Conservation (phyloP, 1,284 basidiomycete species). For the Xanthoconium separans region DNA sequence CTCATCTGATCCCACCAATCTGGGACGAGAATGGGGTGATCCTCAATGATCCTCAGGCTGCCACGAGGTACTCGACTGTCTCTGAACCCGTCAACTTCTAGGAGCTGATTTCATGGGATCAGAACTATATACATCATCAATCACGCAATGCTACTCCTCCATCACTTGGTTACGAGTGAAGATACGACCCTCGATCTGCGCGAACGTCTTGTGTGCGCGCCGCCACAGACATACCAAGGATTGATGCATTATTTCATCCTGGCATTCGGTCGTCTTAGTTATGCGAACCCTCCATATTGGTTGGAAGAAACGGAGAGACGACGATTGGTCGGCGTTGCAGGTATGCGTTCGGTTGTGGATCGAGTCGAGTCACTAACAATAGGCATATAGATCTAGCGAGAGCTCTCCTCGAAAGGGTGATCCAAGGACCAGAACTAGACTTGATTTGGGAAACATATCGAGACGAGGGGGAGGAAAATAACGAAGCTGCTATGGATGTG, state of each 20-base stretch:
- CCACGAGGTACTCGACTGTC: constrained; percentile 37
- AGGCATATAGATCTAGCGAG: constrained; percentile 55
- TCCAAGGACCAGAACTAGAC: constrained; percentile 76
- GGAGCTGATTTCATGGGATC: constrained; percentile 4
- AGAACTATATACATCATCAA: constrained; percentile 53
- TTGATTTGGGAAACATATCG: constrained; percentile 69
- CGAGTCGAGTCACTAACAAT: constrained; percentile 17
- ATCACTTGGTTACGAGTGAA: constrained; percentile 54
- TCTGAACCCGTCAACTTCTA: background rate
- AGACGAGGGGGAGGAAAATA: constrained; percentile 43
- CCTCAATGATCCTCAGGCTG: constrained; percentile 36
- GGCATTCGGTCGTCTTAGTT: constrained; percentile 72
- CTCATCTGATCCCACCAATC: constrained; percentile 49
- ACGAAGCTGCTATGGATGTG: constrained; percentile 53
- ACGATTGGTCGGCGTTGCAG: constrained; percentile 50
- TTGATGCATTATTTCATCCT: constrained; percentile 77
- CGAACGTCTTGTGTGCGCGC: constrained; percentile 52
- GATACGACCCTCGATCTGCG: constrained; percentile 49
- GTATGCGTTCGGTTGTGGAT: constrained; percentile 37
- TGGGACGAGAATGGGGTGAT: constrained; percentile 65
- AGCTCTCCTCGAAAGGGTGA: constrained; percentile 68
- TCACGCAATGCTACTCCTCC: constrained; percentile 55
- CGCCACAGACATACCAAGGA: constrained; percentile 57
- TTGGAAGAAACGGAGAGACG: constrained; percentile 43
- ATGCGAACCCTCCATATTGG: constrained; percentile 66